A percentile compares a stretch with the other conserved stretches of the same genome.
These are phyloP conservation scores for Eleusine indica DNA, from an alignment of 176 grass and related monocot species.

Conservation along the genomic window DNA sequence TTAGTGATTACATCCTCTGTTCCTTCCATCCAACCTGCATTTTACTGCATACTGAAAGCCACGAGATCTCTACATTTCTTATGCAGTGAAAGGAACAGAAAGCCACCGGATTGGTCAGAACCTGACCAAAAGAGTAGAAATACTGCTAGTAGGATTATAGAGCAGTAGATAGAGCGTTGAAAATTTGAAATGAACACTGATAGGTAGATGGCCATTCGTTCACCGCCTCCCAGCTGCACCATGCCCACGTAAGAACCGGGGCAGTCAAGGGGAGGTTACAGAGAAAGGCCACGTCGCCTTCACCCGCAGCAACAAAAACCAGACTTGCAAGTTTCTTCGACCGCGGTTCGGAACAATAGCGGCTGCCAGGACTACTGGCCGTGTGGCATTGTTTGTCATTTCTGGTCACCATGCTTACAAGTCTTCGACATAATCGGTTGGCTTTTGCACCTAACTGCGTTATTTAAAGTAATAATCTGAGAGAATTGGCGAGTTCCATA, in stretches of 20 bases:
- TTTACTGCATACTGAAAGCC: background rate
- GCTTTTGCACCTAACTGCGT: background rate
- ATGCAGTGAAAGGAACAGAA: background rate
- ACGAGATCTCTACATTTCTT: background rate
- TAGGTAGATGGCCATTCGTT: constrained; percentile 29
- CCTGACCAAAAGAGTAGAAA: background rate
- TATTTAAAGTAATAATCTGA: background rate
- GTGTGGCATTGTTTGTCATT: background rate
- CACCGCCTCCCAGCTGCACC: constrained; percentile 20
- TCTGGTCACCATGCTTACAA: background rate
- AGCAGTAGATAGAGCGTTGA: background rate
- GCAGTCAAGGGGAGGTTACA: background rate
- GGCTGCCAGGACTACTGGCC: background rate
- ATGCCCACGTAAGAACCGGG: background rate
- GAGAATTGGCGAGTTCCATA: background rate
- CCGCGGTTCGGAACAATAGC: background rate
- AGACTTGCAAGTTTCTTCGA: background rate
- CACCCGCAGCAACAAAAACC: constrained; percentile 13
- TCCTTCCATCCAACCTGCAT: background rate
- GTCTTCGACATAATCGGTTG: background rate
- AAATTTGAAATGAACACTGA: background rate
- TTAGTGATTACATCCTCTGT: background rate
- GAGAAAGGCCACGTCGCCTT: background rate
- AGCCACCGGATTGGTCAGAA: background rate
- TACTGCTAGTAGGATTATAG: background rate